A percentile compares a stretch with the other conserved stretches of the same genome.
phyloP scores from a whole-genome alignment of 176 grass and related monocot species.

The Avena atlantica region DNA sequence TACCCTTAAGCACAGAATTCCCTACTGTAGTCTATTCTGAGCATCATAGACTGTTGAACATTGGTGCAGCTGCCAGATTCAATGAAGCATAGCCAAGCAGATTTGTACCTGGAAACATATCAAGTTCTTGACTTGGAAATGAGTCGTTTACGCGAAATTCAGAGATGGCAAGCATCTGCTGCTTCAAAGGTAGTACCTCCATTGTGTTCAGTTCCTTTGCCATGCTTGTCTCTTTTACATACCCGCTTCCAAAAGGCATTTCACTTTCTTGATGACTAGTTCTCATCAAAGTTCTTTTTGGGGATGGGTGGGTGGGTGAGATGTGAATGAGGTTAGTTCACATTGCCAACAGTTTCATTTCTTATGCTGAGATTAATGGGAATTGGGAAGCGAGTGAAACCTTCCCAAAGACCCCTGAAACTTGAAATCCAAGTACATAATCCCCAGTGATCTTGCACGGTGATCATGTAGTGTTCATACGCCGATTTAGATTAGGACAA shows the following conservation, averaged over 20 bases:
- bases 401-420: not conserved
- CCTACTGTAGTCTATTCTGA: slow-evolving; percentile 16
- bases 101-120: slow-evolving; percentile 95
- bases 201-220: slow-evolving; percentile 30
- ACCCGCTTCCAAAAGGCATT: not conserved
- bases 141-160: slow-evolving; percentile 98
- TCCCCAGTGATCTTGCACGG: not conserved
- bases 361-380: not conserved
- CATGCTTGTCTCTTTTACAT: slow-evolving; percentile 34
- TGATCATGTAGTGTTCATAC: not conserved
- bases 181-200: slow-evolving; percentile 80
- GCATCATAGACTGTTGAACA: slow-evolving; percentile 42
- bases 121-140: slow-evolving; percentile 98
- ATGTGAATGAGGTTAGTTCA: not conserved
- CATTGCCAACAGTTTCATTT: not conserved
- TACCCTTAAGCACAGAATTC: slow-evolving; percentile 34
- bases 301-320: not conserved
- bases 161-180: slow-evolving; percentile 98
- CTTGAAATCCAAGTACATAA: slow-evolving; percentile 13
- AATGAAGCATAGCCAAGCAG: slow-evolving; percentile 98
- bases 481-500: not conserved
- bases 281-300: not conserved
- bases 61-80: slow-evolving; percentile 90
- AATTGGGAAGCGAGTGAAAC: not conserved
- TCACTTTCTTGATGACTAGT: not conserved